phyloP scores from a whole-genome alignment of 2,329 filamentous ascomycete species.

The Colletotrichum tropicicola region DNA sequence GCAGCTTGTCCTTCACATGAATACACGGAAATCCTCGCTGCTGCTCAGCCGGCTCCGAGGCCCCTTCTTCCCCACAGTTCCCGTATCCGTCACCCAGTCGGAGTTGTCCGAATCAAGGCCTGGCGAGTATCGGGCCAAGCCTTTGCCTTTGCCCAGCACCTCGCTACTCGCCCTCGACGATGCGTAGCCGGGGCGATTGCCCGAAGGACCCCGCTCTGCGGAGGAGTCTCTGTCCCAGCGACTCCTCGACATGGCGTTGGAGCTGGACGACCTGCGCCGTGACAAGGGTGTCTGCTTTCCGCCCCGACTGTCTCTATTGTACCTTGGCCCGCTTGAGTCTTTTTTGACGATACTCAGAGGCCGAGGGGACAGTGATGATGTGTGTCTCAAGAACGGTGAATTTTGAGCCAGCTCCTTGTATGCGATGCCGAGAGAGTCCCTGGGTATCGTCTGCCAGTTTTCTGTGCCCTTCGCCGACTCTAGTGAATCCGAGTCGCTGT shows the following conservation, averaged over 20 bases:
- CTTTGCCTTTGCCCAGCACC: conserved; percentile 26
- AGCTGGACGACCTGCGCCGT: conserved; percentile 21
- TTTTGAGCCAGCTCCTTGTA: conserved; percentile 26
- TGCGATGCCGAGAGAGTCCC: conserved; percentile 26
- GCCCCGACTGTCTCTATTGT: conserved; percentile 11
- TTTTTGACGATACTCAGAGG: conserved; percentile 29
- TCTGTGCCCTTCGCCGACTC: conserved; percentile 14
- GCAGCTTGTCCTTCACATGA: conserved; percentile 13
- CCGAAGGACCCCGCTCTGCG: conserved; percentile 8
- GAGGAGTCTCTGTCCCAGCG: conserved; percentile 24
- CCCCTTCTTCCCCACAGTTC: conserved; percentile 15
- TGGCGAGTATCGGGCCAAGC: conserved; percentile 14
- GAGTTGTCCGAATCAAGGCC: conserved; percentile 25
- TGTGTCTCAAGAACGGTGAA: conserved; percentile 21
- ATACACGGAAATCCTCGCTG: conserved; percentile 29
- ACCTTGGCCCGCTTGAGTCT: conserved; percentile 15
- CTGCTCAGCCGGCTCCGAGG: conserved; percentile 16
- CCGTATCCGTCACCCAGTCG: conserved; percentile 30
- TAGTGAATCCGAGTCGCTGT: conserved; percentile 23
- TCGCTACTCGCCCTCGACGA: conserved; percentile 26
- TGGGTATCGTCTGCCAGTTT: conserved; percentile 27
- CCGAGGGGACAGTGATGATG: conserved; percentile 20
- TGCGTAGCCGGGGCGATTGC: conserved; percentile 5
- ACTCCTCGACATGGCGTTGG: conserved; percentile 15
- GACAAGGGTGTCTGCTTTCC: conserved; percentile 22